Conservation (phyloP, 2,329 filamentous ascomycete species). For the Trichophyton verrucosum region DNA sequence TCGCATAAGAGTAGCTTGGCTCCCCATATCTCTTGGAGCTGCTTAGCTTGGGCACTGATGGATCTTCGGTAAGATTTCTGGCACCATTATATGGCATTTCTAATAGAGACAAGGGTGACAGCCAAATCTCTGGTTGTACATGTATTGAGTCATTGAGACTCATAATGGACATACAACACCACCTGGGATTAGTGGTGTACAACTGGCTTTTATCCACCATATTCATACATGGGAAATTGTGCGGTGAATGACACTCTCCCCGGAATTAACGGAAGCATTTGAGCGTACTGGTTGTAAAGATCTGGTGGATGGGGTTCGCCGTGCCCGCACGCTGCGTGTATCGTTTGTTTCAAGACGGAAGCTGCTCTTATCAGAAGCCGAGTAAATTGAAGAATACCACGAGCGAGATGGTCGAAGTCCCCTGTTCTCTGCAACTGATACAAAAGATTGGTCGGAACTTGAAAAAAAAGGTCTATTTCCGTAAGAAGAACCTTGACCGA, state of each 20-base stretch:
- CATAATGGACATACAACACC: too few species aligned
- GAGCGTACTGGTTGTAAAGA: slow-evolving; percentile 26
- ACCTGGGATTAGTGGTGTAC: not conserved
- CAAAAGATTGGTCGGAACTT: slow-evolving; percentile 6
- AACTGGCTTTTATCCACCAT: not conserved
- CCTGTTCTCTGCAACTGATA: slow-evolving; percentile 4
- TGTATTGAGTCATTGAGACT: too few species aligned
- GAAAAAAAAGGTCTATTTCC: not conserved
- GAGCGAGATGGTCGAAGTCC: not conserved
- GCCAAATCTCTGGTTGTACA: too few species aligned
- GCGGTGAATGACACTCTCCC: slow-evolving; percentile 30
- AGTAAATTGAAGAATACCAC: not conserved
- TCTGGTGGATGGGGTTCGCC: slow-evolving; percentile 23
- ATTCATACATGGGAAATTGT: slow-evolving; percentile 16
- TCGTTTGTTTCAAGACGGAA: slow-evolving; percentile 16
- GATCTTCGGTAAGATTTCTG: too few species aligned
- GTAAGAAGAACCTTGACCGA: not conserved
- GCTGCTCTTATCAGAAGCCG: slow-evolving; percentile 8
- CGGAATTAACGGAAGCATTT: slow-evolving; percentile 23
- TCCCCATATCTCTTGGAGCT: too few species aligned
- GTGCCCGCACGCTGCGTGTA: slow-evolving; percentile 5
- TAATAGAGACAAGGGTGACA: too few species aligned
- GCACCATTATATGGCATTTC: too few species aligned
- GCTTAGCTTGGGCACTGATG: too few species aligned
- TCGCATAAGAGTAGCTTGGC: too few species aligned